Evolutionary conservation across 257 asterid genomes (phyloP).

Genomic region (Solanum acaule): DNA sequence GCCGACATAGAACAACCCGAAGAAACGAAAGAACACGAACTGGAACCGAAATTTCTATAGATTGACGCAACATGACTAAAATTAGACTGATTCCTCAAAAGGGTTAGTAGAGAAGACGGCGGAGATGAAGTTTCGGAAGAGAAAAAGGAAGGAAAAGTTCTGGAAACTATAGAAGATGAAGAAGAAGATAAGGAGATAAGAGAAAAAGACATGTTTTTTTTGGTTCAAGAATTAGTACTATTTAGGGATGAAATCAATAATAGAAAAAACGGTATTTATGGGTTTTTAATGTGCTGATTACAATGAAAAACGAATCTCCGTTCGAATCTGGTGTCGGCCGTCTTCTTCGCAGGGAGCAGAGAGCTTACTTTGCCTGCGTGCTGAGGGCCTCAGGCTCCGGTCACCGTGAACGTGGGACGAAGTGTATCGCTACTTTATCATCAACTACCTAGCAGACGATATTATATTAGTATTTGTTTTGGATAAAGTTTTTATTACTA

Average conservation of each 20-base stretch:
- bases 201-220: constrained; percentile 31
- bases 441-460: not conserved
- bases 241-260: not conserved
- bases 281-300: not conserved
- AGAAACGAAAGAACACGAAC: not conserved
- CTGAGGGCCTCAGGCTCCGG: not conserved
- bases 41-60: not conserved
- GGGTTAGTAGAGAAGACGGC: constrained; percentile 10
- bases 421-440: not conserved
- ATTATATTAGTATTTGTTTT: not conserved
- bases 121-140: constrained; percentile 20
- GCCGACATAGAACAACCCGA: constrained; percentile 27
- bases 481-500: not conserved
- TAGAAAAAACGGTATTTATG: not conserved
- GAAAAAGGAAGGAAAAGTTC: constrained; percentile 9
- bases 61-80: not conserved
- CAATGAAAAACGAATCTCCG: not conserved
- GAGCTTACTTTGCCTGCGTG: not conserved
- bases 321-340: not conserved
- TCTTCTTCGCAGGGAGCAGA: not conserved
- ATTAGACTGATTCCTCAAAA: not conserved
- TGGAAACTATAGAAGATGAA: constrained; percentile 9
- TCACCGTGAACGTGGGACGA: not conserved
- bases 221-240: not conserved
- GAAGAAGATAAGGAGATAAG: constrained; percentile 26